phyloP scores from a whole-genome alignment of 805 yeast species.

The Allodekkera sacchari region DNA sequence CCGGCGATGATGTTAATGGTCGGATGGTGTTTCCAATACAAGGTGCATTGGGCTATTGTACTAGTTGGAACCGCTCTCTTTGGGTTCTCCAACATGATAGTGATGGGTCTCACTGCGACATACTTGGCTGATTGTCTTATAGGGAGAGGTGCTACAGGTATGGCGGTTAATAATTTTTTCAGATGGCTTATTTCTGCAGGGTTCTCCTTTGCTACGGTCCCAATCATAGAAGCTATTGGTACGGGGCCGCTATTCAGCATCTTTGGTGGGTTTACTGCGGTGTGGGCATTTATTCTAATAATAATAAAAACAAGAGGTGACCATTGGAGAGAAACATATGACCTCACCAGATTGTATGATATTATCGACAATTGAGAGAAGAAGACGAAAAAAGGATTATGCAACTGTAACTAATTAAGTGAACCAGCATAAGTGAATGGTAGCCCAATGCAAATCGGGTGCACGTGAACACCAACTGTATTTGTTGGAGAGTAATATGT shows the following conservation, averaged over 20 bases:
- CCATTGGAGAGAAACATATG: constrained; percentile 56
- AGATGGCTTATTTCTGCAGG: constrained; percentile 69
- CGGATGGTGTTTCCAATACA: constrained; percentile 73
- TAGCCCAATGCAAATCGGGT: too few relatives aligned
- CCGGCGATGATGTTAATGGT: constrained; percentile 63
- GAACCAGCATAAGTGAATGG: too few relatives aligned
- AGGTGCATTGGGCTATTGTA: constrained; percentile 70
- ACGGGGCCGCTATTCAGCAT: constrained; percentile 65
- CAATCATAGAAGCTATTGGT: constrained; percentile 58
- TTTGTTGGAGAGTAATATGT: too few relatives aligned
- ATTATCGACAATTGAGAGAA: constrained; percentile 29
- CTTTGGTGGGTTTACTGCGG: constrained; percentile 47
- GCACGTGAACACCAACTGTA: too few relatives aligned
- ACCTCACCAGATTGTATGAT: constrained; percentile 50
- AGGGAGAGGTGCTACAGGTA: constrained; percentile 83
- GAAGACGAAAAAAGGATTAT: too few relatives aligned
- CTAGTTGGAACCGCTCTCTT: constrained; percentile 73
- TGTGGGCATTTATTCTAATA: constrained; percentile 33
- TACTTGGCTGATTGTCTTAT: constrained; percentile 80
- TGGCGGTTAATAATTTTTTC: constrained; percentile 70
- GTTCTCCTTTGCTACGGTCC: constrained; percentile 70
- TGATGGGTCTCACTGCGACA: constrained; percentile 73
- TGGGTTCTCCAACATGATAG: constrained; percentile 78
- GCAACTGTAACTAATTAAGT: too few relatives aligned
- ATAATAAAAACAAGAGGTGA: constrained; percentile 48